These are phyloP conservation scores for Tagetes erecta DNA, from an alignment of 129 eudicot genomes.

Conservation along the genomic window DNA sequence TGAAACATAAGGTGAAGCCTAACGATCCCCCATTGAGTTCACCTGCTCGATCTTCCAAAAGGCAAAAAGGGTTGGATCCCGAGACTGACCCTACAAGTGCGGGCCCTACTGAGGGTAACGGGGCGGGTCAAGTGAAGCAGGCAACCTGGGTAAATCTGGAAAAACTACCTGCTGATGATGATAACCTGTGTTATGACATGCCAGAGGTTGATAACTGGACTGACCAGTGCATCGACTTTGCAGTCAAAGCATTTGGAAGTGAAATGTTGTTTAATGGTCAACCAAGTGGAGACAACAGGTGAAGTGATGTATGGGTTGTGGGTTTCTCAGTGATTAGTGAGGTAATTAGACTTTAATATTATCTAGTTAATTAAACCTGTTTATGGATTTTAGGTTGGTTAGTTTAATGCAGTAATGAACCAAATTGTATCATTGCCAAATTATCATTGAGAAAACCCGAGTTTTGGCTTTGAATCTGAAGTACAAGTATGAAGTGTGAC, in stretches of 20 bases:
- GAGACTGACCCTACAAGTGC: conserved; percentile 20
- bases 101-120: conserved; percentile 7
- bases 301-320: conserved; percentile 15
- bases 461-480: not conserved
- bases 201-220: conserved; percentile 51
- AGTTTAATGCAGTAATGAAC: conserved; percentile 18
- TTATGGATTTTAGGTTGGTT: conserved; percentile 22
- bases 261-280: conserved; percentile 48
- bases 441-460: conserved; percentile 7
- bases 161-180: conserved; percentile 31
- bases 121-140: conserved; percentile 31
- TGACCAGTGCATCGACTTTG: conserved; percentile 80
- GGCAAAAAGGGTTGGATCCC: conserved; percentile 46
- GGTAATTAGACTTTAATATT: conserved; percentile 10
- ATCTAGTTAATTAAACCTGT: conserved; percentile 8
- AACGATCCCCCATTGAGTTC: not conserved
- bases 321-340: conserved; percentile 8
- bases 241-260: conserved; percentile 68
- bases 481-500: not conserved
- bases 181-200: conserved; percentile 39
- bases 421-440: conserved; percentile 16
- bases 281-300: conserved; percentile 14
- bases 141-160: conserved; percentile 28
- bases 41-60: conserved; percentile 54
- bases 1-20: conserved; percentile 22